Percentiles rank a stretch among this genome's conserved stretches.
These are phyloP conservation scores for Naganishia friedmannii DNA, from an alignment of 768 basidiomycete genomes.

Conservation along the genomic window DNA sequence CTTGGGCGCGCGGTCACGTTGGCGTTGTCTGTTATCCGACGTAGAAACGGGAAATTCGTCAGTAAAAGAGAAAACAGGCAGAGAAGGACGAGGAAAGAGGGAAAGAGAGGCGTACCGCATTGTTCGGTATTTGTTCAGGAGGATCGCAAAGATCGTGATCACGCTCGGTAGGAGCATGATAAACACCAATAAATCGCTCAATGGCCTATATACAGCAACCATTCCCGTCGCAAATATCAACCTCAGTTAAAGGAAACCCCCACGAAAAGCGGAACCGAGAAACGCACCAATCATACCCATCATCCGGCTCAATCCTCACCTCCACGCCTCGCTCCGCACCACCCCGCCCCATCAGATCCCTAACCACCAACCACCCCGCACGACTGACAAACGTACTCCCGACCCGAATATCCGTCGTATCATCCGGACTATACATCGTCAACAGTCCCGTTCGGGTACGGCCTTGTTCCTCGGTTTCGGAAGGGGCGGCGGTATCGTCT, in stretches of 20 bases:
- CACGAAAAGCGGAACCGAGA: background rate
- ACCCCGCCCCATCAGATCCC: slow-evolving; percentile 67
- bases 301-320: slow-evolving; percentile 45
- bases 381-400: slow-evolving; percentile 84
- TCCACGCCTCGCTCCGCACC: slow-evolving; percentile 46
- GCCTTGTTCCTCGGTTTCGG: slow-evolving; percentile 47
- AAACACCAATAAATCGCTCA: slow-evolving; percentile 57
- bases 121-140: slow-evolving; percentile 77
- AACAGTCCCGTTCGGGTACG: slow-evolving; percentile 65
- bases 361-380: slow-evolving; percentile 71
- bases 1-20: slow-evolving; percentile 57
- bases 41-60: slow-evolving; percentile 46
- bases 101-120: slow-evolving; percentile 38
- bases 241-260: slow-evolving; percentile 12
- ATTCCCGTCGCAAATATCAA: background rate
- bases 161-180: slow-evolving; percentile 86
- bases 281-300: slow-evolving; percentile 85
- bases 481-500: slow-evolving; percentile 64
- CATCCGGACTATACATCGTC: slow-evolving; percentile 89
- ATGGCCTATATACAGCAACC: slow-evolving; percentile 36
- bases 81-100: background rate
- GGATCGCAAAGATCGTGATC: slow-evolving; percentile 81
- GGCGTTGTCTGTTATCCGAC: slow-evolving; percentile 55
- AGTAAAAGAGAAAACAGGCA: slow-evolving; percentile 50
- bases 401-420: slow-evolving; percentile 78